Base-by-base conservation (phyloP, 441 rosid species). In the Pelargonium fulgidum region DNA sequence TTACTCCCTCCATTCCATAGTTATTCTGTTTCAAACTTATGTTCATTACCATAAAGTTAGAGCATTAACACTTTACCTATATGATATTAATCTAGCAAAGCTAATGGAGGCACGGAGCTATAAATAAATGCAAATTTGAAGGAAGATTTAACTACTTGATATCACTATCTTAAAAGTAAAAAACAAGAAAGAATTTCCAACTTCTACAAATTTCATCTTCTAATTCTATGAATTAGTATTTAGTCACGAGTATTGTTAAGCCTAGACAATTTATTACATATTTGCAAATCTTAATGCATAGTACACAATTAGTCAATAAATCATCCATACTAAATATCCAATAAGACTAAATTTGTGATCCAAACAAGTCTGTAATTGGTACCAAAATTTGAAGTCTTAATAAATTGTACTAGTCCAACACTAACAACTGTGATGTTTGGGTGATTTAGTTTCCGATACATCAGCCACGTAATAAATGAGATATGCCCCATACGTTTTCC, bases 21-120 rank as follows among this genome's bases (percentile, higher is more conserved):
- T 16, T 16, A 14, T 52, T 52, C 20, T 52, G 19, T 52, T 52
- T 52, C 59, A 52, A 52, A 52, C 16, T 52, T 16, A 52, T 45
- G 50, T 9, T 45, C n/a, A 12, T 52, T 52, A 52, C 59, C 59
- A 52, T n/a, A 52, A 52, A 52, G 59, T 52, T 17, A 52, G 59
- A 16, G 59, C 59, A 52, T 52, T 52, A 52, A 52, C 22, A 16
- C 59, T n/a, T 52, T 52, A 52, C 9, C 59, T 52, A 7, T 52
- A 9, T 52, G 16, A 17, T 52, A 52, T 16, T 16, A 52, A 52
- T 6, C 59, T 52, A 52, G 8, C 16, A 52, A 52, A 52, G 8
- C 59, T 1, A 52, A 52, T 52, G 17, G 20, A 52, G 3, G 22
- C 59, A n/a, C 59, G 16, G 16, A 52, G 16, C 22, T n/a, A 52